Conservation (phyloP, 371 early-diverging fungal species). For the Parasitella parasitica region DNA sequence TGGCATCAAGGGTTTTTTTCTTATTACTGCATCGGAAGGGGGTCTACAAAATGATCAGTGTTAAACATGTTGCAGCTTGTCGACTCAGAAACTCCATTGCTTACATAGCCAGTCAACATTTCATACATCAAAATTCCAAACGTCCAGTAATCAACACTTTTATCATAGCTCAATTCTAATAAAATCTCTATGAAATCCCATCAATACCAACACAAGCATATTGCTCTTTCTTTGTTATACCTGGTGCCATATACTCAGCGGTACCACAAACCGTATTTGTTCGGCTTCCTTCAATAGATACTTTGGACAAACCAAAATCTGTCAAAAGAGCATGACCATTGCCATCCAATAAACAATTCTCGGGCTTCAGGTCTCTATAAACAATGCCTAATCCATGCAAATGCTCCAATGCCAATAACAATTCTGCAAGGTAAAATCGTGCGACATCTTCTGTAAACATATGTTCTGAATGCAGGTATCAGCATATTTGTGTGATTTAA, state of each 20-base stretch:
- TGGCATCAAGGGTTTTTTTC: conserved; percentile 78
- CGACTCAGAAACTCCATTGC: background rate
- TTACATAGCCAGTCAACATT: conserved; percentile 73
- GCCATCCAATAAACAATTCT: conserved; percentile 82
- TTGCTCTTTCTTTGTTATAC: conserved; percentile 5
- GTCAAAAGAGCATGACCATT: conserved; percentile 83
- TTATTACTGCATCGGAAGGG: conserved; percentile 79
- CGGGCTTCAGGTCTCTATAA: conserved; percentile 88
- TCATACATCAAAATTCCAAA: conserved; percentile 90
- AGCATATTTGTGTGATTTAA: background rate
- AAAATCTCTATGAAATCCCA: conserved; percentile 62
- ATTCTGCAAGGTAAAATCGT: conserved; percentile 82
- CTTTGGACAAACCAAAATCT: conserved; percentile 92
- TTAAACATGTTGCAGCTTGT: background rate
- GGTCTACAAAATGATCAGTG: conserved; percentile 33
- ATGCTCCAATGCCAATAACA: conserved; percentile 84
- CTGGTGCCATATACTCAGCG: conserved; percentile 76
- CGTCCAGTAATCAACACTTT: conserved; percentile 93
- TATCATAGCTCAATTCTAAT: conserved; percentile 77
- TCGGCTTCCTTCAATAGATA: conserved; percentile 54
- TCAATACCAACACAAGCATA: background rate
- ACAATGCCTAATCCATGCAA: conserved; percentile 85
- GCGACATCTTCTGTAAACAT: conserved; percentile 78
- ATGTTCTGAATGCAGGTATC: conserved; percentile 56
- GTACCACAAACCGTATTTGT: conserved; percentile 94